Evolutionary conservation across 495 filamentous ascomycete species (phyloP).

Genomic region (Talaromyces stipitatus): DNA sequence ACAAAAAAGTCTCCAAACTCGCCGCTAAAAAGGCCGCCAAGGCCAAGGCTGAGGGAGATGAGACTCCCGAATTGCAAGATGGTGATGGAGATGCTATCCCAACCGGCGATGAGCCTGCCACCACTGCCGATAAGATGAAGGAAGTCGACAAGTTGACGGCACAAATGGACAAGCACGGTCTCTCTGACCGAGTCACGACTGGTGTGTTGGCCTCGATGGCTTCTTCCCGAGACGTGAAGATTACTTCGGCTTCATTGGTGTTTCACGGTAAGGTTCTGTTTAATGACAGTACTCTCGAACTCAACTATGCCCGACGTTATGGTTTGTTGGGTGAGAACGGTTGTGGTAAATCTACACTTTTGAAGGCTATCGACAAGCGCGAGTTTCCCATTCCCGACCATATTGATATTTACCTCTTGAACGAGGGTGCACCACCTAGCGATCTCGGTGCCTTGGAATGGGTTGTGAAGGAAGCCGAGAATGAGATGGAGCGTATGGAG

Average conservation of each 20-base stretch:
- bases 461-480: slow-evolving; percentile 93
- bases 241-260: slow-evolving; percentile 84
- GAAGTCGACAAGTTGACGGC: slow-evolving; percentile 73
- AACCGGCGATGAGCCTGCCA: slow-evolving; percentile 59
- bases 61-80: slow-evolving; percentile 46
- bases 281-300: slow-evolving; percentile 84
- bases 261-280: slow-evolving; percentile 98
- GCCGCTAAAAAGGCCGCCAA: slow-evolving; percentile 57
- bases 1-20: slow-evolving; percentile 64
- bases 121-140: slow-evolving; percentile 62
- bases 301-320: slow-evolving; percentile 89
- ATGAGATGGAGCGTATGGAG: slow-evolving; percentile 84
- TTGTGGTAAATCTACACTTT: slow-evolving; percentile 93
- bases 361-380: slow-evolving; percentile 88
- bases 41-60: slow-evolving; percentile 62
- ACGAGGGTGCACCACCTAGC: slow-evolving; percentile 89
- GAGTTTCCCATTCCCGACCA: slow-evolving; percentile 96
- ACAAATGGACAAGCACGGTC: slow-evolving; percentile 91
- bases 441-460: slow-evolving; percentile 91
- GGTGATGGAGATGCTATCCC: slow-evolving; percentile 50
- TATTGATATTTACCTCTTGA: slow-evolving; percentile 96
- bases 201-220: slow-evolving; percentile 85
- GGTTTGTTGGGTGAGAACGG: slow-evolving; percentile 97
- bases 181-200: slow-evolving; percentile 97
- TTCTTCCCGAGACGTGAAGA: slow-evolving; percentile 87